A percentile compares a stretch with the other conserved stretches of the same genome.
Evolutionary conservation across 371 early-diverging fungal genomes (phyloP).

Genomic region (Syncephalastrum sp.): DNA sequence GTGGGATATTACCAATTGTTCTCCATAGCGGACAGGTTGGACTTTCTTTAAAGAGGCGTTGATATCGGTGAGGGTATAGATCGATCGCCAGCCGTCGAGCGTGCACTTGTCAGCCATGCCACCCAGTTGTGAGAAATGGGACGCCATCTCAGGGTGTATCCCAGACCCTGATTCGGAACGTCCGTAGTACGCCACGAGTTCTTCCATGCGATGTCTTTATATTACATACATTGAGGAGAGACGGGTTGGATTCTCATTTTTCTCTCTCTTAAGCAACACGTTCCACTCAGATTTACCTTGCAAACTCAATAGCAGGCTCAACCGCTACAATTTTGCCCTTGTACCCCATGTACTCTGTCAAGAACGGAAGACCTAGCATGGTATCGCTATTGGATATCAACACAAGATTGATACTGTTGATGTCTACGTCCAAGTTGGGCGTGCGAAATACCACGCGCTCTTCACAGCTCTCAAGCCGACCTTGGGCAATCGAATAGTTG

Average conservation of each 20-base stretch:
- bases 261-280: no score
- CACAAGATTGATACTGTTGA: conserved; percentile 69
- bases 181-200: conserved; percentile 6
- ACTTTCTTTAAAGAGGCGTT: conserved; percentile 64
- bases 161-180: background rate
- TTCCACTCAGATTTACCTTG: conserved; percentile 26
- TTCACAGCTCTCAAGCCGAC: conserved; percentile 16
- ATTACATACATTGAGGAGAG: background rate
- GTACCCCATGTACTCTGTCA: conserved; percentile 84
- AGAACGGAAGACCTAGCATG: conserved; percentile 77
- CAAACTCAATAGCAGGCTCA: conserved; percentile 81
- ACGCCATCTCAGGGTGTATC: conserved; percentile 6
- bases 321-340: conserved; percentile 80
- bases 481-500: conserved; percentile 12
- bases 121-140: conserved; percentile 18
- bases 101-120: background rate
- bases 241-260: background rate
- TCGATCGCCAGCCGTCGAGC: conserved; percentile 36
- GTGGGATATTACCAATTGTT: conserved; percentile 46
- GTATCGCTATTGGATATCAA: conserved; percentile 74
- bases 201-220: conserved; percentile 13
- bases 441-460: conserved; percentile 43
- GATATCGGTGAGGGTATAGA: conserved; percentile 63
- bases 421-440: conserved; percentile 55
- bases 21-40: conserved; percentile 62